Evolutionary conservation across 2,329 filamentous ascomycete species (phyloP), one percentile per base, ranked within the genome.

Genomic region (Sphaerulina musiva): DNA sequence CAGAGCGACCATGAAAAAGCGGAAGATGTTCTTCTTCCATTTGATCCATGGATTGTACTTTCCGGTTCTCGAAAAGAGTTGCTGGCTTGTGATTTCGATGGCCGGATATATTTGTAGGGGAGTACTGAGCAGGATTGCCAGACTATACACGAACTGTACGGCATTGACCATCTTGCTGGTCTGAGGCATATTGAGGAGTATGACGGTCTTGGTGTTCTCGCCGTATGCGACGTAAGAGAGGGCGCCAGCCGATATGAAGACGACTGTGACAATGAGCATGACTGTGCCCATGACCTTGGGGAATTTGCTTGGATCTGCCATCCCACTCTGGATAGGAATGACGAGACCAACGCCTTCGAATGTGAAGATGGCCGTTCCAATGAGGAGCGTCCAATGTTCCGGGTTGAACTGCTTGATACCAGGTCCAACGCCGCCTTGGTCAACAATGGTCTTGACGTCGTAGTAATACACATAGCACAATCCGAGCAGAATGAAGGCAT

Each of bases 21-120:
- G 86, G 77, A 95, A 98, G 34, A 86, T 76, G 64, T 98, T 98
- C 83, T 98, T 98, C 79, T 97, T 88, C 93, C 93, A 98, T 76
- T 98, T 98, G 77, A 98, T 95, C 68, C 89, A 93, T 0, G 90
- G 91, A 69, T 97, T 96, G 75, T 96, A 95, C 73, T 98, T 98
- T 64, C 93, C 91, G 59, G 90, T 95, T 68, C 87, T 81, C 23
- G 88, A 95, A 72, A 97, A 98, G 6, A 97, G 78, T 62, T 90
- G 89, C 64, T 95, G 95, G 73, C 95, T 91, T 34, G 89, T 89
- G 66, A 98, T 98, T 68, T 92, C 87, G 66, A 98, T 97, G 42
- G 93, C 93, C 0, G 93, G 93, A 78, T 97, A 98, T 62, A 98
- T 91, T 69, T 98, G 95, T 55, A 98, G 76, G 5, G 93, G 93